Conservation (phyloP, 192 early-diverging fungal species). For the Allomyces macrogynus region DNA sequence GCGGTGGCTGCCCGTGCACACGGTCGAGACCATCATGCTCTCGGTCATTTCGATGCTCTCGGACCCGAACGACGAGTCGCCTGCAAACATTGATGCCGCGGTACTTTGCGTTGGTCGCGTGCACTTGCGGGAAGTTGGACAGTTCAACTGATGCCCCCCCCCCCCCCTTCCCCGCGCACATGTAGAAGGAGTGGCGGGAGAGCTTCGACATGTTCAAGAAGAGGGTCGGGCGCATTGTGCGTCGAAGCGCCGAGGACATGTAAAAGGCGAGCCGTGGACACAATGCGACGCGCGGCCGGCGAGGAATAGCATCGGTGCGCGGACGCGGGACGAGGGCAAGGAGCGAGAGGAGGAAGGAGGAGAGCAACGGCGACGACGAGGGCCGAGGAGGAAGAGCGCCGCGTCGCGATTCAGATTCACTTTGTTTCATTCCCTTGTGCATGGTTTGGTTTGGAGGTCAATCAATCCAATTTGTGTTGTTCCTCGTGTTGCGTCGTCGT, state of each 20-base stretch:
- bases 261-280: neutral
- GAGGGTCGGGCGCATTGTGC: conserved; percentile 39
- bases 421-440: too few relatives aligned
- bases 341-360: too few relatives aligned
- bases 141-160: too few relatives aligned
- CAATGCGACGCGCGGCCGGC: too few relatives aligned
- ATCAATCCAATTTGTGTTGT: too few relatives aligned
- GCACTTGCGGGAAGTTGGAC: neutral
- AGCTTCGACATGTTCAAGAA: conserved; percentile 50
- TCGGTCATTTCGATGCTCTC: conserved; percentile 83
- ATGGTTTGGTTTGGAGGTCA: too few relatives aligned
- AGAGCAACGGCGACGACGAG: too few relatives aligned
- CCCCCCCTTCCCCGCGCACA: neutral
- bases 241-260: conserved; percentile 19
- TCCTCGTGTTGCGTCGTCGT: too few relatives aligned
- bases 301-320: too few relatives aligned
- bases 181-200: conserved; percentile 58
- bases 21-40: conserved; percentile 77
- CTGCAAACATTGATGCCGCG: conserved; percentile 90
- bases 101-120: conserved; percentile 22
- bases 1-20: conserved; percentile 90
- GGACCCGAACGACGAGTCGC: conserved; percentile 81
- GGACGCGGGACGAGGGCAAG: too few relatives aligned
- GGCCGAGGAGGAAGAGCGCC: too few relatives aligned
- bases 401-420: too few relatives aligned